A percentile compares a stretch with the other conserved stretches of the same genome.
These are phyloP conservation scores for Glycine tomentella DNA, from an alignment of 306 rosid genomes.

Conservation along the genomic window DNA sequence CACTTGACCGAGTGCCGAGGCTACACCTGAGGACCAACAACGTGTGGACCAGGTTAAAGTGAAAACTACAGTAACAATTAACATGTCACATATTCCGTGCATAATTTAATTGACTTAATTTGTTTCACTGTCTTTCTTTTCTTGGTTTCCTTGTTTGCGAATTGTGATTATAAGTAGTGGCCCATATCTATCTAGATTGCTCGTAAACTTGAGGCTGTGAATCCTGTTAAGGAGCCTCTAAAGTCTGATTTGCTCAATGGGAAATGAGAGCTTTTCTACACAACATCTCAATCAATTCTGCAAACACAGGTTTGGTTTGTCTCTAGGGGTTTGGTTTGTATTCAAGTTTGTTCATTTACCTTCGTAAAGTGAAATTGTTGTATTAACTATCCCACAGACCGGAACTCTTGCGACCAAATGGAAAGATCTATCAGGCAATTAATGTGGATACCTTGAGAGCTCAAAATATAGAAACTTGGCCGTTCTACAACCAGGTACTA, in stretches of 20 bases:
- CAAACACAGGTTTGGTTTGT: constrained; percentile 64
- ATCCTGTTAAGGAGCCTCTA: constrained; percentile 71
- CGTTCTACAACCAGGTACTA: constrained; percentile 84
- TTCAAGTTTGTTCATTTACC: constrained; percentile 25
- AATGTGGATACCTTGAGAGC: constrained; percentile 81
- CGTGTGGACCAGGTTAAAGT: constrained; percentile 55
- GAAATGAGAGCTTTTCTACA: constrained; percentile 94
- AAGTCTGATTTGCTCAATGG: constrained; percentile 83
- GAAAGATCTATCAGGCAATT: constrained; percentile 84
- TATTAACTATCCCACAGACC: constrained; percentile 62
- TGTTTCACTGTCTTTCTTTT: not conserved
- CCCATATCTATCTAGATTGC: constrained; percentile 57
- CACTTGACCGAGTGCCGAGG: constrained; percentile 52
- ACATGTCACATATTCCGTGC: no score
- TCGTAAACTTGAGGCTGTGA: constrained; percentile 76
- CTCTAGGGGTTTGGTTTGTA: not conserved
- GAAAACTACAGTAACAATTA: not conserved
- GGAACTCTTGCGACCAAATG: constrained; percentile 70
- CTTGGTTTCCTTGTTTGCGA: constrained; percentile 22
- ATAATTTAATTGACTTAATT: no score
- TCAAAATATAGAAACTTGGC: constrained; percentile 92
- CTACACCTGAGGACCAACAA: constrained; percentile 51
- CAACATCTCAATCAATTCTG: constrained; percentile 80
- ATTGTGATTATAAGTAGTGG: not conserved
- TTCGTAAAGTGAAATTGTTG: constrained; percentile 11